Conservation (phyloP, 176 grass and related monocot genomes). For the sorghum (Sorghum bicolor) region DNA sequence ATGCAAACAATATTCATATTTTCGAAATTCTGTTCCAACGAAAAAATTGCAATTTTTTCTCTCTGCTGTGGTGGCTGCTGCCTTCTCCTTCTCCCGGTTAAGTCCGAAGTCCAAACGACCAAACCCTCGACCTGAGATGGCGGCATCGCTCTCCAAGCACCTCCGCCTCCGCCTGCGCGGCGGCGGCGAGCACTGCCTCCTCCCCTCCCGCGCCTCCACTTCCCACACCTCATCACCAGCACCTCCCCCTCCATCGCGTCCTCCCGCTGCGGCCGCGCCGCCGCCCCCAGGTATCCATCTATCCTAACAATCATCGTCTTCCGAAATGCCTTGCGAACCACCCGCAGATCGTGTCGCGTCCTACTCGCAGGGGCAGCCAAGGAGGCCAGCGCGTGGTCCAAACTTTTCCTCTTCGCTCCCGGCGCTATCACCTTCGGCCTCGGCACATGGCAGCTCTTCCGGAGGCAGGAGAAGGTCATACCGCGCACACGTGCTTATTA, state of each 20-base stretch:
- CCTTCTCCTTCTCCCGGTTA: background rate
- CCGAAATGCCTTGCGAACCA: conserved; percentile 32
- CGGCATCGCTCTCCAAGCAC: conserved; percentile 56
- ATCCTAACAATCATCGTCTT: background rate
- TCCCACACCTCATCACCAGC: conserved; percentile 18
- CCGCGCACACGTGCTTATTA: background rate
- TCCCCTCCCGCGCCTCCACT: conserved; percentile 34
- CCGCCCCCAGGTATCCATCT: conserved; percentile 37
- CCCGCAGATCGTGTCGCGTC: conserved; percentile 5
- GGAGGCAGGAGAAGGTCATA: conserved; percentile 87
- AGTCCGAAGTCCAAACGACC: background rate
- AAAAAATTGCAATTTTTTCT: background rate
- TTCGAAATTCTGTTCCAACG: background rate
- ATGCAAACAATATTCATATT: background rate
- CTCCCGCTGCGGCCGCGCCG: conserved; percentile 30
- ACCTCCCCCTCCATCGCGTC: conserved; percentile 1
- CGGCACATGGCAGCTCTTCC: conserved; percentile 93
- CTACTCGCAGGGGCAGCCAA: conserved; percentile 51
- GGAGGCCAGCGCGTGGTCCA: conserved; percentile 61
- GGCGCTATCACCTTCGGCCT: conserved; percentile 95
- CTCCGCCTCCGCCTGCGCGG: conserved; percentile 33
- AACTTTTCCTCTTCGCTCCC: conserved; percentile 85
- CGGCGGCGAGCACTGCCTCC: conserved; percentile 18
- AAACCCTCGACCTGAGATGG: conserved; percentile 39
- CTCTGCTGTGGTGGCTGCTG: background rate